Conservation (phyloP, 78 protist genomes). For the Dictyostelium capitatum region DNA sequence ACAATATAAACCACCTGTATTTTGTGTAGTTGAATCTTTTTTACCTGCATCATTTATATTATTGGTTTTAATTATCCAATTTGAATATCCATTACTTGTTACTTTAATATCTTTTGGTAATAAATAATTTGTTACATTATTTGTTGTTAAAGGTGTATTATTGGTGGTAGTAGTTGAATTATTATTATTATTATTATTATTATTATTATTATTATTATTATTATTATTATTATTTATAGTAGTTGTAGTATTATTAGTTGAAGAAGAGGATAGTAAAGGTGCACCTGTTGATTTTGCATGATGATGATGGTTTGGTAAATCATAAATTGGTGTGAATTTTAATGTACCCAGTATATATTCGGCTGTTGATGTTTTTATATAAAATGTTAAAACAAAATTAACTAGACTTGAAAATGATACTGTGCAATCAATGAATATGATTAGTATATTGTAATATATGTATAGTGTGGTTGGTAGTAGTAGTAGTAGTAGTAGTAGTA, state of each 20-base stretch:
- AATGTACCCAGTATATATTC: slow-evolving; percentile 71
- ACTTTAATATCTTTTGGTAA: slow-evolving; percentile 11
- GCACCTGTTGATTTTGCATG: not conserved
- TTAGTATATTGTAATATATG: too few species aligned
- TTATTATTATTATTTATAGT: not conserved
- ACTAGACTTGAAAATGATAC: slow-evolving; percentile 72
- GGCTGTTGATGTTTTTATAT: slow-evolving; percentile 61
- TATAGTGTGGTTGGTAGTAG: too few species aligned
- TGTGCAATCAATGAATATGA: not conserved
- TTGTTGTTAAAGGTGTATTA: not conserved
- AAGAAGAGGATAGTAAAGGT: not conserved
- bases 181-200: not conserved
- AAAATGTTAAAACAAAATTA: slow-evolving; percentile 71
- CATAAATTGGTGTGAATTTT: slow-evolving; percentile 76
- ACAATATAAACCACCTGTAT: slow-evolving; percentile 58
- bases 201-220: not conserved
- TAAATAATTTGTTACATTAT: not conserved
- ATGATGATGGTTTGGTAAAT: slow-evolving; percentile 4
- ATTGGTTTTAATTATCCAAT: slow-evolving; percentile 8
- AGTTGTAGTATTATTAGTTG: not conserved
- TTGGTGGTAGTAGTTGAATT: not conserved
- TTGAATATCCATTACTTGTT: not conserved
- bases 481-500: not conserved
- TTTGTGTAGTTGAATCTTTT: slow-evolving; percentile 8
- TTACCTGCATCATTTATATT: not conserved